Evolutionary conservation across 139 green algal genomes (phyloP), one percentile per base, ranked within the genome.

Genomic region (Desmodesmus armatus): DNA sequence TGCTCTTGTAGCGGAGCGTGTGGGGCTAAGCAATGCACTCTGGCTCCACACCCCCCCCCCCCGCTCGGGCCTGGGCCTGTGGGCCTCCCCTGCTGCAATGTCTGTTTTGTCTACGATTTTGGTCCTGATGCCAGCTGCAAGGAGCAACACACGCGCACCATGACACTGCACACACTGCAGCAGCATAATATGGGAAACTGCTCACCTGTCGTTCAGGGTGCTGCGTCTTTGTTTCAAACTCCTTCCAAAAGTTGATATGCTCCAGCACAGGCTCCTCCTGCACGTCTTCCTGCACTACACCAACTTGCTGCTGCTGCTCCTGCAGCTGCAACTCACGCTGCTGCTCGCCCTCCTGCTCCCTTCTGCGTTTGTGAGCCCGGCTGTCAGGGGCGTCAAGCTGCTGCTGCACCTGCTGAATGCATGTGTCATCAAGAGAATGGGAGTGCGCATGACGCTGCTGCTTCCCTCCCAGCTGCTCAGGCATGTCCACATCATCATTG

Each of bases 231-330:
- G 72, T 15, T 49, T 93, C 90, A 53, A 90, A 67, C 53, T 92
- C 86, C 33, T 79, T 87, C 88, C 90, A 93, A 27, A 93, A 93
- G 86, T 92, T 93, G 71, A 97, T 92, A 78, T 95, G 94, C 65
- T 93, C 79, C 31, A 87, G 65, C 19, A 69, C 62, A 29, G 69
- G 62, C 75, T 79, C n/a, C 17, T 73, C 35, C 39, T 63, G 31
- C 23, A 44, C 43, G 44, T 70, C 51, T 60, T 79, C 41, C 55
- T 82, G 53, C 23, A 72, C 23, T 39, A 77, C 9, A 13, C 15
- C 47, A 37, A 13, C 19, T 19, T 43, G 55, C 67, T 85, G 43
- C 60, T 75, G 17, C 19, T 86, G 62, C 31, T 47, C 25, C 6
- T 76, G 63, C 66, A 73, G 63, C 39, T 82, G 60, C 39, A 9